phyloP scores from a whole-genome alignment of 2,329 filamentous ascomycete genomes.

The Nannizziopsis arthrosporioides region DNA sequence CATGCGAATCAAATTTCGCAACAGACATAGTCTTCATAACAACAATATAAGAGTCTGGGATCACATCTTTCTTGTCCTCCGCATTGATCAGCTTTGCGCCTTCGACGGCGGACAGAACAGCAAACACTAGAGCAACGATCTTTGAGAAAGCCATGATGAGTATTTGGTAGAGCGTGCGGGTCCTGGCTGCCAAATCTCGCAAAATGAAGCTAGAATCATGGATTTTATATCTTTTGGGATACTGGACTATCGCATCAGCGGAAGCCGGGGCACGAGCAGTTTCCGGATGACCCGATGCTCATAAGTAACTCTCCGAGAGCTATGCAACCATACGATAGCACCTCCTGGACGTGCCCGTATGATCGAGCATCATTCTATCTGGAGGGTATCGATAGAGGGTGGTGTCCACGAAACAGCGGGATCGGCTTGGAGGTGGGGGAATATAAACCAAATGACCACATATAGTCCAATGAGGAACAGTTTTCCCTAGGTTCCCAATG shows the following conservation, averaged over 20 bases:
- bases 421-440: no score
- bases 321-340: background rate
- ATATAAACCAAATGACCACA: no score
- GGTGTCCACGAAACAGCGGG: no score
- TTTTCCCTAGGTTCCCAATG: no score
- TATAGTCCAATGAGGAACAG: no score
- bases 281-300: background rate
- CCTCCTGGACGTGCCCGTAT: no score
- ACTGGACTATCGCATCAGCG: background rate
- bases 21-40: constrained; percentile 12
- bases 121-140: background rate
- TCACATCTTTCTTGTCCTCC: constrained; percentile 7
- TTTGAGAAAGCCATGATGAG: constrained; percentile 6
- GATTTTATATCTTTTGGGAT: no score
- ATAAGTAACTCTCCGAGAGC: background rate
- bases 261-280: background rate
- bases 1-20: constrained; percentile 10
- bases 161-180: no score
- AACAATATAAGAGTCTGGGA: constrained; percentile 13
- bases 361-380: no score
- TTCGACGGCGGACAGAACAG: background rate
- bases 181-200: no score
- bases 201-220: no score
- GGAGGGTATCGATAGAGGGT: no score
- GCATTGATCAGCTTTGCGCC: constrained; percentile 6